Evolutionary conservation across 306 rosid species (phyloP).

Genomic region (Carpinus viminea): DNA sequence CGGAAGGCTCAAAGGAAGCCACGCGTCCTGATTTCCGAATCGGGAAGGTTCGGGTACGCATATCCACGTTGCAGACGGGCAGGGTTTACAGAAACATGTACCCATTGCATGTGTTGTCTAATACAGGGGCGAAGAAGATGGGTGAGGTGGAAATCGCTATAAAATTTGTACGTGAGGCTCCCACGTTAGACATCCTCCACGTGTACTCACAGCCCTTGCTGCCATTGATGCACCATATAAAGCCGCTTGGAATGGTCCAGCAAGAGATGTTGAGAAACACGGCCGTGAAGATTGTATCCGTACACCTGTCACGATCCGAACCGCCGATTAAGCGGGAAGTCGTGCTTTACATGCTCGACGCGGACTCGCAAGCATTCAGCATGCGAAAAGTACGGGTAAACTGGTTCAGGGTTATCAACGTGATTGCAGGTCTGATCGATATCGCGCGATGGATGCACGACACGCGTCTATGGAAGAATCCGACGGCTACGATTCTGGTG

Average conservation of each 20-base stretch:
- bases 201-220: slow-evolving; percentile 68
- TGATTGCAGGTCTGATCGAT: slow-evolving; percentile 51
- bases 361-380: slow-evolving; percentile 70
- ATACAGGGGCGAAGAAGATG: slow-evolving; percentile 59
- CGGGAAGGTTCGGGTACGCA: slow-evolving; percentile 67
- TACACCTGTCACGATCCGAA: slow-evolving; percentile 66
- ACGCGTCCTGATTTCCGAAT: slow-evolving; percentile 52
- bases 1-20: slow-evolving; percentile 23
- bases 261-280: slow-evolving; percentile 66
- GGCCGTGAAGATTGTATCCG: slow-evolving; percentile 61
- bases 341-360: slow-evolving; percentile 69
- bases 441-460: slow-evolving; percentile 67
- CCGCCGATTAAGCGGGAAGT: slow-evolving; percentile 72
- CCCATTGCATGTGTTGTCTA: slow-evolving; percentile 56
- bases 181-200: slow-evolving; percentile 66
- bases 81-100: slow-evolving; percentile 59
- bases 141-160: slow-evolving; percentile 84
- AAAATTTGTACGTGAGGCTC: slow-evolving; percentile 49
- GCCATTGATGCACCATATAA: slow-evolving; percentile 85
- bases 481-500: slow-evolving; percentile 65
- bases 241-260: slow-evolving; percentile 67
- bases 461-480: slow-evolving; percentile 82
- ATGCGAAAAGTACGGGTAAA: slow-evolving; percentile 77
- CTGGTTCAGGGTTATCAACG: slow-evolving; percentile 65
- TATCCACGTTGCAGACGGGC: slow-evolving; percentile 66